Percentiles rank a stretch among this genome's conserved stretches.
phyloP scores from a whole-genome alignment of 2,329 filamentous ascomycete species.

The Pezicula neosporulosa region DNA sequence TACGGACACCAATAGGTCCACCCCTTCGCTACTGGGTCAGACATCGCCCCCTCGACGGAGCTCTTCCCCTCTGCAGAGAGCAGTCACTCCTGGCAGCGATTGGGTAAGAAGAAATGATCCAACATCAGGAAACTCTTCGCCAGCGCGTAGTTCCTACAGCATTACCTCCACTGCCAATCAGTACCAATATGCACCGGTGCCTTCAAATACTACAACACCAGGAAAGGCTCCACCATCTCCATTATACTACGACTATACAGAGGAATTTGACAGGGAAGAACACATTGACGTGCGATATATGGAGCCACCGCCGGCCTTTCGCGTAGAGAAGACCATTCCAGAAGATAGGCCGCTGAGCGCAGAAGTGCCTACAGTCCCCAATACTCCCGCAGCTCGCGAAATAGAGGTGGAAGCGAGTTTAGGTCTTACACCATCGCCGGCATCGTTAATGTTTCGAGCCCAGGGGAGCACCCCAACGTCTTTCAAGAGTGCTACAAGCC shows the following conservation, averaged over 20 bases:
- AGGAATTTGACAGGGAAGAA: constrained; percentile 27
- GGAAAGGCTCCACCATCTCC: constrained; percentile 23
- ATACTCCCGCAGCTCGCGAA: not conserved
- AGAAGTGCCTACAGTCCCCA: constrained; percentile 7
- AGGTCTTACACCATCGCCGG: too few species aligned
- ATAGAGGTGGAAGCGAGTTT: too few species aligned
- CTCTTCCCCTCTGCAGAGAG: constrained; percentile 20
- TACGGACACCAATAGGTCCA: constrained; percentile 25
- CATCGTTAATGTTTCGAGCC: too few species aligned
- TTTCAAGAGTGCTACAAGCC: too few species aligned
- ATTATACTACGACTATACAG: constrained; percentile 31
- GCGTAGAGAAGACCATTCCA: constrained; percentile 23
- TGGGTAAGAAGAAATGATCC: constrained; percentile 17
- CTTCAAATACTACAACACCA: constrained; percentile 23
- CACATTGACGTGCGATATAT: constrained; percentile 10
- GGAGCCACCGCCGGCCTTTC: constrained; percentile 23
- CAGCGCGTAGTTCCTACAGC: constrained; percentile 25
- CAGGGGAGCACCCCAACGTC: too few species aligned
- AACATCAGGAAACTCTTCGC: constrained; percentile 23
- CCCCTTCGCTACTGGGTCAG: constrained; percentile 21
- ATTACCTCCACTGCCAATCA: constrained; percentile 26
- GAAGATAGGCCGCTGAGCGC: constrained; percentile 23
- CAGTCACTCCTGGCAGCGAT: constrained; percentile 12
- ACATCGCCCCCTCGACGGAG: constrained; percentile 19
- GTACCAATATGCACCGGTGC: constrained; percentile 9